phyloP scores from a whole-genome alignment of 306 rosid genomes.

The Senna tora region DNA sequence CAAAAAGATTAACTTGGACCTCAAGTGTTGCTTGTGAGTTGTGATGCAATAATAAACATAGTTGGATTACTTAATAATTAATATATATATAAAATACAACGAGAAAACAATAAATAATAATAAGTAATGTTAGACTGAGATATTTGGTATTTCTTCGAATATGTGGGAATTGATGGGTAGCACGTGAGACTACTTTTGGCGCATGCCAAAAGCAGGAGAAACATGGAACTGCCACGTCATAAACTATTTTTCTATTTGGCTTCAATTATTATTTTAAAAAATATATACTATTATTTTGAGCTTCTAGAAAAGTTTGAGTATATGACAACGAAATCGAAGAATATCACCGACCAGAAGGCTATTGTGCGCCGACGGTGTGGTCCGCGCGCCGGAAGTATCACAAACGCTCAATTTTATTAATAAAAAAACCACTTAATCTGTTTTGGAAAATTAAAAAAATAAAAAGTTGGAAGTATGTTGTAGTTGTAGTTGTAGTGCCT shows the following conservation, averaged over 20 bases:
- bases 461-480: not conserved
- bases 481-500: too few species aligned
- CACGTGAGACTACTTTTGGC: constrained; percentile 84
- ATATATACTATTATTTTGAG: not conserved
- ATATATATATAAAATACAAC: constrained; percentile 5
- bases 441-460: constrained; percentile 1
- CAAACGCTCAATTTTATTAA: not conserved
- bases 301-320: not conserved
- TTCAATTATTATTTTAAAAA: not conserved
- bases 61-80: constrained; percentile 25
- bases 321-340: not conserved
- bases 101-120: constrained; percentile 17
- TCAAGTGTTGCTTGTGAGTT: constrained; percentile 47
- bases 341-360: constrained; percentile 34
- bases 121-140: constrained; percentile 5
- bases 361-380: constrained; percentile 43
- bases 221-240: constrained; percentile 45
- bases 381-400: constrained; percentile 42
- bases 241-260: not conserved
- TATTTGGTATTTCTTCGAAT: constrained; percentile 2
- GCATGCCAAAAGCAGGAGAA: constrained; percentile 77
- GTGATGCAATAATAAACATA: constrained; percentile 46
- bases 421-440: not conserved
- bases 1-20: constrained; percentile 64
- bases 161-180: constrained; percentile 47